Evolutionary conservation across 2,329 filamentous ascomycete species (phyloP).

Genomic region (Knoxdaviesia capensis): DNA sequence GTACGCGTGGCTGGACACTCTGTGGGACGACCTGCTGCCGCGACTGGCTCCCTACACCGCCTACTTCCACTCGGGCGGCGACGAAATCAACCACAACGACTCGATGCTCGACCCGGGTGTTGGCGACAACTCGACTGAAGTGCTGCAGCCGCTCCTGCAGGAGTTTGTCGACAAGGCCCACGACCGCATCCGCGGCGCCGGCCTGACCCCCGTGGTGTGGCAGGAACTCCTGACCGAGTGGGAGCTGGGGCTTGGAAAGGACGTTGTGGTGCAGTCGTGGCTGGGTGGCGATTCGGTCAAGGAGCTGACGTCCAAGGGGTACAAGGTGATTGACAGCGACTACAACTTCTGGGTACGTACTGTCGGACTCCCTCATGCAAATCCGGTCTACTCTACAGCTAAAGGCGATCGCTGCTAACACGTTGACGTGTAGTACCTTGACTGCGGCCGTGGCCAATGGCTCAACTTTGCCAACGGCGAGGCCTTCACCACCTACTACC

Average conservation of each 20-base stretch:
- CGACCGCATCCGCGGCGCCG: conserved; percentile 37
- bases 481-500: conserved; percentile 33
- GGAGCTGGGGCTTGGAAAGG: conserved; percentile 50
- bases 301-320: conserved; percentile 37
- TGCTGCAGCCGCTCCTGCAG: conserved; percentile 60
- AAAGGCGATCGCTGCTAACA: conserved; percentile 5
- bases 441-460: conserved; percentile 68
- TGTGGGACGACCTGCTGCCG: conserved; percentile 62
- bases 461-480: conserved; percentile 45
- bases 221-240: conserved; percentile 69
- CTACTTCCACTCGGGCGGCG: conserved; percentile 74
- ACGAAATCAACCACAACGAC: conserved; percentile 64
- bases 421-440: conserved; percentile 40
- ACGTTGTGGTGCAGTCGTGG: conserved; percentile 68
- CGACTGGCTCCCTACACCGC: conserved; percentile 46
- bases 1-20: conserved; percentile 46
- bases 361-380: too few relatives aligned
- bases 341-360: conserved; percentile 53
- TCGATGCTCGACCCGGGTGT: conserved; percentile 58
- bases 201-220: conserved; percentile 63
- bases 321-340: conserved; percentile 55
- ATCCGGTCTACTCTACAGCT: not conserved
- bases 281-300: conserved; percentile 41
- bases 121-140: conserved; percentile 37
- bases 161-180: conserved; percentile 55